Evolutionary conservation across 2,329 filamentous ascomycete genomes (phyloP).

Genomic region (Emergomyces africanus): DNA sequence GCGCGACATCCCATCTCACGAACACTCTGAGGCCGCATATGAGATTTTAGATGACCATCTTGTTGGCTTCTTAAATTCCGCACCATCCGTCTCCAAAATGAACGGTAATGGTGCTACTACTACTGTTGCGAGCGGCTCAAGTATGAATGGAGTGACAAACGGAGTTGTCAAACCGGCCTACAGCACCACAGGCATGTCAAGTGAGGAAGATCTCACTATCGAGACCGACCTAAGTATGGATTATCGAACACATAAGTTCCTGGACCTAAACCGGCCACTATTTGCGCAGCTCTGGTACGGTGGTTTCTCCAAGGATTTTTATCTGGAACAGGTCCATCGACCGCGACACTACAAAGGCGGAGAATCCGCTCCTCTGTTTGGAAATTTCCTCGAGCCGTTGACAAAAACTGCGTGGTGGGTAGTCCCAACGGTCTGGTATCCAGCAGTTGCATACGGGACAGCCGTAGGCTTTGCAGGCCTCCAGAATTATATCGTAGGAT

Average conservation of each 20-base stretch:
- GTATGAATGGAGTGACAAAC: conserved; percentile 32
- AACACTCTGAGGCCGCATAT: conserved; percentile 86
- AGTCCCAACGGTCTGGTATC: conserved; percentile 72
- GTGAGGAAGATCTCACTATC: conserved; percentile 69
- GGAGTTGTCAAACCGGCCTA: conserved; percentile 23
- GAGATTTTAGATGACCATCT: conserved; percentile 82
- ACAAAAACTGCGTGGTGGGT: conserved; percentile 93
- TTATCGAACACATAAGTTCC: conserved; percentile 84
- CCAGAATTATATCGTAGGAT: conserved; percentile 34
- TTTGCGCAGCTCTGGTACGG: conserved; percentile 79
- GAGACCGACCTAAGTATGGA: conserved; percentile 68
- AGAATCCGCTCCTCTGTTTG: conserved; percentile 82
- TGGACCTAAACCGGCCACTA: conserved; percentile 75
- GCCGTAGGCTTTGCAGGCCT: conserved; percentile 53
- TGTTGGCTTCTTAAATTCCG: conserved; percentile 62
- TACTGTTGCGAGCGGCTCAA: conserved; percentile 14
- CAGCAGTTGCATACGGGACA: conserved; percentile 62
- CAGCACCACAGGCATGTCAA: conserved; percentile 69
- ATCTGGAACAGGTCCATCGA: conserved; percentile 89
- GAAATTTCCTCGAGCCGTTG: conserved; percentile 97
- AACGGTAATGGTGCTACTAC: conserved; percentile 23
- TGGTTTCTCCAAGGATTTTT: conserved; percentile 89
- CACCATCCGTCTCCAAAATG: conserved; percentile 42
- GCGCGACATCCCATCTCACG: conserved; percentile 69
- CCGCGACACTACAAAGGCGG: conserved; percentile 94